phyloP scores from a whole-genome alignment of 2,329 filamentous ascomycete species.

The Cercospora canescens region DNA sequence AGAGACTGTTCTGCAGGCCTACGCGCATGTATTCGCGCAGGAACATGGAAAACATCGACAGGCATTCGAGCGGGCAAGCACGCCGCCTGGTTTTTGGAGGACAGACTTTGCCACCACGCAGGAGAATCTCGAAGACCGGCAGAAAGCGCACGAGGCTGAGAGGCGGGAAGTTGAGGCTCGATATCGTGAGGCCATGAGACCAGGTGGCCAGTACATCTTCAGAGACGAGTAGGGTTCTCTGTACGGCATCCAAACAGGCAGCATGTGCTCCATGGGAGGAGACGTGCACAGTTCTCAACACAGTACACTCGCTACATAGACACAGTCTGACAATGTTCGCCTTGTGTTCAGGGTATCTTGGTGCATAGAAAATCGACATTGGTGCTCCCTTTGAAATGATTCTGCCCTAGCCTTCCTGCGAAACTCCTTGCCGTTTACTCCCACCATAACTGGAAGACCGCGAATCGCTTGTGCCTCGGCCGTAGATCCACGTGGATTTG shows the following conservation, averaged over 20 bases:
- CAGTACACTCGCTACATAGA: background rate
- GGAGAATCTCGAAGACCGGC: conserved; percentile 66
- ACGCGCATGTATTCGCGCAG: conserved; percentile 70
- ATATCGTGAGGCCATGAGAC: conserved; percentile 77
- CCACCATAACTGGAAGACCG: background rate
- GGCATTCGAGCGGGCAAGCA: conserved; percentile 67
- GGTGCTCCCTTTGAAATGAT: background rate
- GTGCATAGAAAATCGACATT: background rate
- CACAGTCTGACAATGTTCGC: background rate
- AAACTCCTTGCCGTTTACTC: background rate
- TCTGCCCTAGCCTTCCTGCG: background rate
- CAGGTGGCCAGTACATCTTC: conserved; percentile 76
- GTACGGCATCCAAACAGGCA: background rate
- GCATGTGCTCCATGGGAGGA: background rate
- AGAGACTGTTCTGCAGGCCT: conserved; percentile 72
- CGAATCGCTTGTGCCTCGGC: background rate
- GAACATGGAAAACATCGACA: conserved; percentile 76
- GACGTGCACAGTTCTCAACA: background rate
- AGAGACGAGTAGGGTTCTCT: conserved; percentile 64
- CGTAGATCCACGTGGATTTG: background rate
- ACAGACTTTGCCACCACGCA: conserved; percentile 88
- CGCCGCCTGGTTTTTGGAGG: conserved; percentile 88
- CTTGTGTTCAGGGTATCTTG: background rate
- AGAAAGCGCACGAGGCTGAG: conserved; percentile 64
- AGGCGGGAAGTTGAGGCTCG: conserved; percentile 68